Evolutionary conservation across 2,329 filamentous ascomycete genomes (phyloP).

Genomic region (Corinectria fuckeliana): DNA sequence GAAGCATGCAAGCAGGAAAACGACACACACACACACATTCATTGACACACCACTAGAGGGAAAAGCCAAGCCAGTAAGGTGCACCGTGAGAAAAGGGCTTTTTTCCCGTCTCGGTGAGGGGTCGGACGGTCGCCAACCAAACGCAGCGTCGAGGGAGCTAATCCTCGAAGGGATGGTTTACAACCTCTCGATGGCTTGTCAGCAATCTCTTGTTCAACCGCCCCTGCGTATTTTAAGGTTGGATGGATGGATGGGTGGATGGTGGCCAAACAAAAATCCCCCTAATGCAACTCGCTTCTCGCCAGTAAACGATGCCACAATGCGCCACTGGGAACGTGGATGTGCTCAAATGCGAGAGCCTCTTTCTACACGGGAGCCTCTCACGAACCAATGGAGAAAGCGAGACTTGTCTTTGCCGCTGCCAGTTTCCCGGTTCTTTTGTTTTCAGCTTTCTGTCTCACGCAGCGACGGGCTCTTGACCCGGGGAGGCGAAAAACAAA

Average conservation of each 20-base stretch:
- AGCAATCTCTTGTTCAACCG: neutral
- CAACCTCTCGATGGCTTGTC: slow-evolving; percentile 12
- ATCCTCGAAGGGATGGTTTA: neutral
- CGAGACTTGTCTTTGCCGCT: neutral
- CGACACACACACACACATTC: too few relatives aligned
- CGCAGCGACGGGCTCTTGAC: neutral
- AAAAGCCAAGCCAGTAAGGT: neutral
- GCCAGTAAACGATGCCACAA: slow-evolving; percentile 7
- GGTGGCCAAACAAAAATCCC: slow-evolving; percentile 23
- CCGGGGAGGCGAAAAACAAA: slow-evolving; percentile 1
- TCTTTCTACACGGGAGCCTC: neutral
- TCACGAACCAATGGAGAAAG: neutral
- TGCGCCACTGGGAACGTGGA: slow-evolving; percentile 20
- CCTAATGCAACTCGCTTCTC: slow-evolving; percentile 2
- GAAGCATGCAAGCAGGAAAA: neutral
- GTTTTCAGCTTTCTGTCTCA: neutral
- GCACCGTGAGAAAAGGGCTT: neutral
- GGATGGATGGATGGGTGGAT: slow-evolving; percentile 25
- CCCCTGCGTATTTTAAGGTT: slow-evolving; percentile 28
- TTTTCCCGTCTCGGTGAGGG: neutral
- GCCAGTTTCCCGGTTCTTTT: too few relatives aligned
- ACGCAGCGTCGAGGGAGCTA: slow-evolving; percentile 23
- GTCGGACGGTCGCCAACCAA: neutral
- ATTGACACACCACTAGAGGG: too few relatives aligned
- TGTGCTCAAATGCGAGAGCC: slow-evolving; percentile 23